Conservation (phyloP, 176 grass and related monocot species). For the Oryza longistaminata region DNA sequence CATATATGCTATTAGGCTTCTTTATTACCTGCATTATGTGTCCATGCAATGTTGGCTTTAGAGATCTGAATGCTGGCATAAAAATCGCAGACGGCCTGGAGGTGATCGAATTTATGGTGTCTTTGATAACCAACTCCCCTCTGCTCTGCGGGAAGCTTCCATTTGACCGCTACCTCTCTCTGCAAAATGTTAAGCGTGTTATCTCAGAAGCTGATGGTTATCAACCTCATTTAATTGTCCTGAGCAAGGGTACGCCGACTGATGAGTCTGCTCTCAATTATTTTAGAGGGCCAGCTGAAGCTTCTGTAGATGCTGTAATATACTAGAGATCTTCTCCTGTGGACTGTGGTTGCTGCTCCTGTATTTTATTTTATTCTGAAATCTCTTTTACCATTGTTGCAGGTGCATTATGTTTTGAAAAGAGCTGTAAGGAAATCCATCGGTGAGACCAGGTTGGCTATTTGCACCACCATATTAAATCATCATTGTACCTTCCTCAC, state of each 20-base stretch:
- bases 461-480: neutral
- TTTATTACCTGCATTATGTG: constrained; percentile 1
- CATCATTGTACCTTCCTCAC: neutral
- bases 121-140: constrained; percentile 90
- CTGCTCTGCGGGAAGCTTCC: constrained; percentile 90
- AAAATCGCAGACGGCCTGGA: constrained; percentile 68
- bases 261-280: constrained; percentile 86
- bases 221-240: constrained; percentile 96
- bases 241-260: constrained; percentile 95
- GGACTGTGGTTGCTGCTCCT: neutral
- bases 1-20: constrained; percentile 8
- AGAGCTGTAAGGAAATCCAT: constrained; percentile 95
- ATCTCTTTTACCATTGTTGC: constrained; percentile 17
- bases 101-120: constrained; percentile 93
- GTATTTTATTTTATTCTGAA: constrained; percentile 16
- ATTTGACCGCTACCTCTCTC: constrained; percentile 76
- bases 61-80: constrained; percentile 29
- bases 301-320: constrained; percentile 93
- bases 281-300: constrained; percentile 95
- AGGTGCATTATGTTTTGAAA: constrained; percentile 96
- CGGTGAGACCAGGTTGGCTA: constrained; percentile 74
- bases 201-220: constrained; percentile 96
- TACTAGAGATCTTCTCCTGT: constrained; percentile 37
- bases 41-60: neutral
- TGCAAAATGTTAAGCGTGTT: constrained; percentile 88